phyloP scores from a whole-genome alignment of 116 monocot genomes.

The Dioscorea cayenensis region DNA sequence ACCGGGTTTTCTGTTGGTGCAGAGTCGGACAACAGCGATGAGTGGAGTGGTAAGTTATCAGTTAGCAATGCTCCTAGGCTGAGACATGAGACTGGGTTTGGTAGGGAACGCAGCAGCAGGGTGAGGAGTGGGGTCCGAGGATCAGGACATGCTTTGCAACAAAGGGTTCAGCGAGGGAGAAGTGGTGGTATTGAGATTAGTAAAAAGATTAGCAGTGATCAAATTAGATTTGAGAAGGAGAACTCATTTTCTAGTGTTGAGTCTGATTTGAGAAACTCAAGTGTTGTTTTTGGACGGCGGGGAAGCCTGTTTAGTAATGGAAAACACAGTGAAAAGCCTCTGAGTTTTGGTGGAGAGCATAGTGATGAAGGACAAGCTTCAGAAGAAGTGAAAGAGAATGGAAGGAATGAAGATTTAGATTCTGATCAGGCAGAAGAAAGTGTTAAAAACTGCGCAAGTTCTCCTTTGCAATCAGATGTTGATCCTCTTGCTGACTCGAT shows the following conservation, averaged over 20 bases:
- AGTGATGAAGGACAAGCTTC: slow-evolving; percentile 35
- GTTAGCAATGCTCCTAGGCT: slow-evolving; percentile 38
- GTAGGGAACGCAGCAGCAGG: slow-evolving; percentile 40
- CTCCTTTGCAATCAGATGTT: slow-evolving; percentile 11
- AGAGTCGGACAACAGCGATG: slow-evolving; percentile 82
- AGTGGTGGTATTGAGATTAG: slow-evolving; percentile 21
- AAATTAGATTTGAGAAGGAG: slow-evolving; percentile 27
- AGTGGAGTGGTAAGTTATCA: slow-evolving; percentile 59
- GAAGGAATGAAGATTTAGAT: slow-evolving; percentile 22
- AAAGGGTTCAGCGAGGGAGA: slow-evolving; percentile 24
- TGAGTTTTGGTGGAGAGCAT: slow-evolving; percentile 38
- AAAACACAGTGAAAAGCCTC: slow-evolving; percentile 17
- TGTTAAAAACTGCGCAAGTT: slow-evolving; percentile 15
- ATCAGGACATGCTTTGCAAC: slow-evolving; percentile 26
- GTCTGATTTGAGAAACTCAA: slow-evolving; percentile 47
- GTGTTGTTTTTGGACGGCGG: slow-evolving; percentile 6
- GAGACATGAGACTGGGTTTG: slow-evolving; percentile 40
- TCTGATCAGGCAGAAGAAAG: slow-evolving; percentile 18
- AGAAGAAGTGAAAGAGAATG: slow-evolving; percentile 44
- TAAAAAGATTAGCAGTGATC: slow-evolving; percentile 34
- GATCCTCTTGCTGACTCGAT: slow-evolving; percentile 60
- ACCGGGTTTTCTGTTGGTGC: slow-evolving; percentile 39
- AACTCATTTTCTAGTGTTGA: slow-evolving; percentile 58
- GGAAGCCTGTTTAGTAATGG: slow-evolving; percentile 31
- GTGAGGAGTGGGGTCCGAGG: slow-evolving; percentile 37